Base-by-base conservation (phyloP, 345 rosid species). In the Eucalyptus urophylla region DNA sequence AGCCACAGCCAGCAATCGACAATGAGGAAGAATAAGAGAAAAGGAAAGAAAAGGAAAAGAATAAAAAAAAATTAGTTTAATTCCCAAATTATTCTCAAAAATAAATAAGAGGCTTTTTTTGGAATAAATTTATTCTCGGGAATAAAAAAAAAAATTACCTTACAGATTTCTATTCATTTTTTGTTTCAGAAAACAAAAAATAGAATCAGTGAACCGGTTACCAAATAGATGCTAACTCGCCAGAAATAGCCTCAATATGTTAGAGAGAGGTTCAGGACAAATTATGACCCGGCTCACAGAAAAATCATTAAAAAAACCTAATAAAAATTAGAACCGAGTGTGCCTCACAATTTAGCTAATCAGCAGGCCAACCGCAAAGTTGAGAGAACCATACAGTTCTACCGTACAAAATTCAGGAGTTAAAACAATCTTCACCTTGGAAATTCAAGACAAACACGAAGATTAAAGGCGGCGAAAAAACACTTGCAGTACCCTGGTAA, bases 1-100 rank as follows among this genome's bases (percentile, higher is more conserved):
- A 0, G 3, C 16, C 16, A 49, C 16, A 0, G 2, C 51, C 1
- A 0, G 14, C 16, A 0, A 49, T 6, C 6, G 3, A 49, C 3
- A 1, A 49, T 14, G 19, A 50, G 1, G 1, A 50, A 15, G 53
- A 3, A 14, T 1, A 50, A 50, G 3, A 15, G 19, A 1, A 50
- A 15, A 6, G 8, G 0, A 15, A 15, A 50, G 8, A 3, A 50
- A 6, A 14, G 1, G 3, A 15, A 50, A 49, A 0, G 5, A 49
- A 2, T 2, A 15, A 15, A 15, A 2, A 6, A 15, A 50, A 50
- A 50, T 15, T 50, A 1, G 3, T 50, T 50, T 50, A 14, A 50
- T 50, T 15, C 0, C 5, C 0, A 0, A 14, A 49, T 49, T 14
- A 3, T 50, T 50, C 17, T 0, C 7, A 0, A 49, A 50, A 50